Evolutionary conservation across 2,329 filamentous ascomycete genomes (phyloP).

Genomic region (Chalaropsis thielavioides): DNA sequence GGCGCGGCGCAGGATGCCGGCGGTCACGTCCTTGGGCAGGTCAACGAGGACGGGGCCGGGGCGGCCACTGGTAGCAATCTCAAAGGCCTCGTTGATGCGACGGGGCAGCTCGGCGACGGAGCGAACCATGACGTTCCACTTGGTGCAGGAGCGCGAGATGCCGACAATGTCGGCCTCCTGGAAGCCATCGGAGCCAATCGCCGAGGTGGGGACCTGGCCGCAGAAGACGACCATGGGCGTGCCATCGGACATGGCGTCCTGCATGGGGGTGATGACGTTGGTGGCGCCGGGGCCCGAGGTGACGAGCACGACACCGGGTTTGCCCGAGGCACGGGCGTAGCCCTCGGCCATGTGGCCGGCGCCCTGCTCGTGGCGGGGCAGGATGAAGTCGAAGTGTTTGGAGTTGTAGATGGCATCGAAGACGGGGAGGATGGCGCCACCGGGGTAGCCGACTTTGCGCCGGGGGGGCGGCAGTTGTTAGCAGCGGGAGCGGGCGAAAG

Average conservation of each 20-base stretch:
- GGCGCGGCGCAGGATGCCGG: slow-evolving; percentile 62
- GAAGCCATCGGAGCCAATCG: slow-evolving; percentile 91
- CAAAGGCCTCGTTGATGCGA: slow-evolving; percentile 93
- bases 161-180: slow-evolving; percentile 92
- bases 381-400: slow-evolving; percentile 86
- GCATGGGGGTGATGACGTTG: slow-evolving; percentile 92
- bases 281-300: slow-evolving; percentile 94
- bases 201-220: slow-evolving; percentile 78
- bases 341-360: slow-evolving; percentile 98
- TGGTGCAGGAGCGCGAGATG: slow-evolving; percentile 88
- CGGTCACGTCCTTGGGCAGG: slow-evolving; percentile 91
- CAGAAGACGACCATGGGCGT: slow-evolving; percentile 92
- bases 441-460: slow-evolving; percentile 64
- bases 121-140: slow-evolving; percentile 99
- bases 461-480: neutral
- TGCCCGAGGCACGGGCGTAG: slow-evolving; percentile 84
- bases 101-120: slow-evolving; percentile 83
- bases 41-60: slow-evolving; percentile 93
- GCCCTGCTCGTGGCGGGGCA: slow-evolving; percentile 92
- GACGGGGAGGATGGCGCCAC: slow-evolving; percentile 90
- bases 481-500: slow-evolving; percentile 3
- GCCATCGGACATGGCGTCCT: slow-evolving; percentile 88
- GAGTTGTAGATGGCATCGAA: slow-evolving; percentile 99
- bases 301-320: slow-evolving; percentile 88
- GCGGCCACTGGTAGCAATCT: slow-evolving; percentile 87